Conservation (phyloP, 257 asterid species). For the Misopates orontium region DNA sequence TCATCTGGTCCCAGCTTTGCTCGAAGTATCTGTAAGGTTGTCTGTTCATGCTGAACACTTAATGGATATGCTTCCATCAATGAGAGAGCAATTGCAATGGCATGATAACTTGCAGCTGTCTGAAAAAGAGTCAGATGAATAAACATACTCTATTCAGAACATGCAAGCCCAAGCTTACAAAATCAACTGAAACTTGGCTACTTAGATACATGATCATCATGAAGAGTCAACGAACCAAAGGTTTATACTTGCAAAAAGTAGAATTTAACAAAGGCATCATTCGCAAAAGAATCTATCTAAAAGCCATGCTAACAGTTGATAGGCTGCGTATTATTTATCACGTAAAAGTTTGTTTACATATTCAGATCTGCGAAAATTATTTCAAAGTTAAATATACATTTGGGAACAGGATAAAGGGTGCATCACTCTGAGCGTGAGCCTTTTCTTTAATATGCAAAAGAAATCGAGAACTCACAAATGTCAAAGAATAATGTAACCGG, state of each 20-base stretch:
- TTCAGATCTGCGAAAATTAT: background rate
- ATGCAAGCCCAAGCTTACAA: conserved; percentile 27
- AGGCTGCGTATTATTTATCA: background rate
- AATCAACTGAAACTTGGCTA: conserved; percentile 15
- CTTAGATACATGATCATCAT: background rate
- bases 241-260: conserved; percentile 6
- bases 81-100: conserved; percentile 91
- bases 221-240: conserved; percentile 16
- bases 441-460: conserved; percentile 13
- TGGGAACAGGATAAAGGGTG: no score
- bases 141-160: conserved; percentile 27
- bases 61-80: conserved; percentile 96
- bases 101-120: conserved; percentile 98
- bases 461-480: conserved; percentile 15
- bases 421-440: conserved; percentile 3
- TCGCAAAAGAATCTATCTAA: background rate
- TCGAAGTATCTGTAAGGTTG: conserved; percentile 80
- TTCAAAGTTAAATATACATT: background rate
- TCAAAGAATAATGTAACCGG: conserved; percentile 16
- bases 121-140: conserved; percentile 35
- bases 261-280: background rate
- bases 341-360: conserved; percentile 4
- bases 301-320: background rate
- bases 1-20: conserved; percentile 93
- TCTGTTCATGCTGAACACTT: conserved; percentile 95